Evolutionary conservation across 2,329 filamentous ascomycete genomes (phyloP).

Genomic region (Dactylellina parvicollis): DNA sequence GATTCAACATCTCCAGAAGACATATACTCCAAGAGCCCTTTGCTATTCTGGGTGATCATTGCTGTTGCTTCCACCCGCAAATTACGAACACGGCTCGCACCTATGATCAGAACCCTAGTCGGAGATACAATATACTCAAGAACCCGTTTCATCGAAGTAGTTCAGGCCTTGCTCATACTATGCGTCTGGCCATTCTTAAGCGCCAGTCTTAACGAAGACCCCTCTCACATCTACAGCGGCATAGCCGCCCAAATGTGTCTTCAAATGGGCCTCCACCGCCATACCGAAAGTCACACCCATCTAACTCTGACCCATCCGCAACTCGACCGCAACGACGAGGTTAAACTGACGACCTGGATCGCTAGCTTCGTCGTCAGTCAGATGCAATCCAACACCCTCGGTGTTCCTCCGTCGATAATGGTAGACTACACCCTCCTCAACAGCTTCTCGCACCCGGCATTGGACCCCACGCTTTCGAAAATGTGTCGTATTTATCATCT

Average conservation of each 20-base stretch:
- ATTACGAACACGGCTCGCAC: slow-evolving; percentile 9
- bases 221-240: slow-evolving; percentile 28
- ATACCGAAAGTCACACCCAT: slow-evolving; percentile 17
- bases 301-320: slow-evolving; percentile 6
- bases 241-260: slow-evolving; percentile 23
- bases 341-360: slow-evolving; percentile 33
- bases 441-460: slow-evolving; percentile 11
- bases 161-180: slow-evolving; percentile 26
- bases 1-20: slow-evolving; percentile 20
- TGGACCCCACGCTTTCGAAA: slow-evolving; percentile 24
- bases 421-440: slow-evolving; percentile 11
- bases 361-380: slow-evolving; percentile 22
- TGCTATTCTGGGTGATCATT: slow-evolving; percentile 35
- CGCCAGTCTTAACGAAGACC: slow-evolving; percentile 23
- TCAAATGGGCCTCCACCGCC: slow-evolving; percentile 30
- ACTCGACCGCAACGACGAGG: slow-evolving; percentile 10
- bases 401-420: slow-evolving; percentile 14
- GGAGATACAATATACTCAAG: slow-evolving; percentile 7
- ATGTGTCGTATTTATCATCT: slow-evolving; percentile 31
- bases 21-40: slow-evolving; percentile 14
- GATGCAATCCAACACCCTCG: slow-evolving; percentile 24
- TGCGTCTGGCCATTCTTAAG: slow-evolving; percentile 26
- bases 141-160: background rate
- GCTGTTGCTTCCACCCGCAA: slow-evolving; percentile 26
- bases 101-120: slow-evolving; percentile 26